Percentiles rank a stretch among this genome's conserved stretches.
Evolutionary conservation across 2,329 filamentous ascomycete genomes (phyloP).

Genomic region (Colletotrichum cereale): DNA sequence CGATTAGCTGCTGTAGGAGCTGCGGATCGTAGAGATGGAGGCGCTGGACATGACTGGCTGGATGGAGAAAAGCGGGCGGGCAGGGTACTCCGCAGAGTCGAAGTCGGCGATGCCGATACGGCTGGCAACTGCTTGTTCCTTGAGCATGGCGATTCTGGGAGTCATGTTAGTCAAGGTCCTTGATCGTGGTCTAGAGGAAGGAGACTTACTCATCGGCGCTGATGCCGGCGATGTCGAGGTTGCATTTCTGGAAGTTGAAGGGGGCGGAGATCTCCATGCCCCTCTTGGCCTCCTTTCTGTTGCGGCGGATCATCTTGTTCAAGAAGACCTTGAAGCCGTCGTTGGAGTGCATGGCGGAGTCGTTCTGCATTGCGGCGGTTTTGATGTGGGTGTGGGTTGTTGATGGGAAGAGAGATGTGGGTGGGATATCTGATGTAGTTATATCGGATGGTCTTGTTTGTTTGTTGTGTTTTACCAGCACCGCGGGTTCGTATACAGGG

Average conservation of each 20-base stretch:
- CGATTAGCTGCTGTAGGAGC: slow-evolving; percentile 23
- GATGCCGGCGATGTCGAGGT: slow-evolving; percentile 65
- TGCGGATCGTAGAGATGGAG: slow-evolving; percentile 36
- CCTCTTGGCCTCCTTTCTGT: slow-evolving; percentile 58
- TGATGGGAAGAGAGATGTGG: not conserved
- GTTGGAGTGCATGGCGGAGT: slow-evolving; percentile 48
- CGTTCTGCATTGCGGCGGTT: slow-evolving; percentile 30
- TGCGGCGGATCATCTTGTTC: slow-evolving; percentile 58
- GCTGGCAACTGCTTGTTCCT: slow-evolving; percentile 65
- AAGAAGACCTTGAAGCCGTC: slow-evolving; percentile 59
- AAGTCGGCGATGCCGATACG: slow-evolving; percentile 60
- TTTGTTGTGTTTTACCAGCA: not conserved
- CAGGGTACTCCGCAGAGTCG: slow-evolving; percentile 28
- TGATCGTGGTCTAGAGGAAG: not conserved
- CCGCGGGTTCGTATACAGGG: slow-evolving; percentile 16
- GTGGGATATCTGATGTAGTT: not conserved
- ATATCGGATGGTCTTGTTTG: slow-evolving; percentile 4
- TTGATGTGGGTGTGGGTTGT: not conserved
- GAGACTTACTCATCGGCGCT: slow-evolving; percentile 69
- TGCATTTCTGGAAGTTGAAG: slow-evolving; percentile 69
- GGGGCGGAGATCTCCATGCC: slow-evolving; percentile 66
- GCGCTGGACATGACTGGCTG: slow-evolving; percentile 32
- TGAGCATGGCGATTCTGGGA: slow-evolving; percentile 61
- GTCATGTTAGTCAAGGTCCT: slow-evolving; percentile 20
- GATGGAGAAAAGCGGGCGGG: slow-evolving; percentile 32